Evolutionary conservation across 495 filamentous ascomycete species (phyloP).

Genomic region (Bacidia gigantensis): DNA sequence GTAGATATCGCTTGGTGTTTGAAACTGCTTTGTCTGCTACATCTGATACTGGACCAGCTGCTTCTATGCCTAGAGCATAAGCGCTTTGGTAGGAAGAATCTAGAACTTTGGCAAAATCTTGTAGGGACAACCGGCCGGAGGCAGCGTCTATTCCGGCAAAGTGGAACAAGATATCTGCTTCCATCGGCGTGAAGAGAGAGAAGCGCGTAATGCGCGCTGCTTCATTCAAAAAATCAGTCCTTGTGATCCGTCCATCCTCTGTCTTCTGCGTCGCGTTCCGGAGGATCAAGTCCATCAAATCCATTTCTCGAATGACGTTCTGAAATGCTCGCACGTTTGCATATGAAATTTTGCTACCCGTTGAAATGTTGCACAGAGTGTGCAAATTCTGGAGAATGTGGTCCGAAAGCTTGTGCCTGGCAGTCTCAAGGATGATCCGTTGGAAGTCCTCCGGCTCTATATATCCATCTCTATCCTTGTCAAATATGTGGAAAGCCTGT

Average conservation of each 20-base stretch:
- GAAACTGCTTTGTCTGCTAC: conserved; percentile 33
- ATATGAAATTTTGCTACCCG: conserved; percentile 87
- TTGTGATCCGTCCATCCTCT: conserved; percentile 79
- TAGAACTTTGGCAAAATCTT: conserved; percentile 86
- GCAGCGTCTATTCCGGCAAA: conserved; percentile 88
- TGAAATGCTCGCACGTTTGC: conserved; percentile 95
- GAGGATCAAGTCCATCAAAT: conserved; percentile 84
- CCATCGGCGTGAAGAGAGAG: conserved; percentile 93
- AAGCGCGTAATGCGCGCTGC: conserved; percentile 81
- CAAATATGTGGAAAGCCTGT: conserved; percentile 85
- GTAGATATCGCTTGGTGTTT: conserved; percentile 39
- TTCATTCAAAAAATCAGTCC: conserved; percentile 88
- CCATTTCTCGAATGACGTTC: conserved; percentile 95
- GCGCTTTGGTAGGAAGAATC: conserved; percentile 77
- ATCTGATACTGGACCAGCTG: conserved; percentile 30
- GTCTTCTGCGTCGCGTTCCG: conserved; percentile 75
- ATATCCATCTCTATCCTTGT: conserved; percentile 91
- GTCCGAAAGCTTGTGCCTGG: conserved; percentile 94
- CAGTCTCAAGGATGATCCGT: conserved; percentile 84
- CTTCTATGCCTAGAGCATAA: conserved; percentile 28
- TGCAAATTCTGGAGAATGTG: conserved; percentile 88
- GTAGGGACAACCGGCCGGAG: conserved; percentile 65
- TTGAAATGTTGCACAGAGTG: conserved; percentile 87
- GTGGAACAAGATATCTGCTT: conserved; percentile 97
- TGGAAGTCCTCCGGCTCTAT: conserved; percentile 95